Conservation (phyloP, 2,329 filamentous ascomycete species). For the Pleoardoris graminearum region DNA sequence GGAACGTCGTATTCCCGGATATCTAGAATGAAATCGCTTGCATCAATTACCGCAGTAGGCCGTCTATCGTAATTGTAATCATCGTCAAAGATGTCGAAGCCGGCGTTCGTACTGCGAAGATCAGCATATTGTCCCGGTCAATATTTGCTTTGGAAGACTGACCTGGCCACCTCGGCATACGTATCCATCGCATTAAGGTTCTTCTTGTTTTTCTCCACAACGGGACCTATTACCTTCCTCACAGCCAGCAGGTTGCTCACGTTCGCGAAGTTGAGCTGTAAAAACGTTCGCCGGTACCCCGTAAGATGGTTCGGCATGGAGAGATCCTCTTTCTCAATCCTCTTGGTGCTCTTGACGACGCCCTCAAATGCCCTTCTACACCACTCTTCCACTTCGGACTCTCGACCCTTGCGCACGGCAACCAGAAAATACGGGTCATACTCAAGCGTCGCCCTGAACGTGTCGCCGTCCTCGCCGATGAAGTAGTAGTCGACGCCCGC, state of each 20-base stretch:
- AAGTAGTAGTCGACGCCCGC: conserved; percentile 97
- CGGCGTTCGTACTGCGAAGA: conserved; percentile 66
- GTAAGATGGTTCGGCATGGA: conserved; percentile 94
- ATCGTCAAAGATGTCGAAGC: conserved; percentile 94
- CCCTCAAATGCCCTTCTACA: conserved; percentile 77
- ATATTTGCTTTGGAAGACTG: conserved; percentile 41
- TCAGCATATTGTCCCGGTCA: not conserved
- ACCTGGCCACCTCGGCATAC: conserved; percentile 94
- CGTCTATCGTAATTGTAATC: conserved; percentile 82
- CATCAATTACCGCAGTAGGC: conserved; percentile 78
- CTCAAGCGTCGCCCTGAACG: conserved; percentile 94
- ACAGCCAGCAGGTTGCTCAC: conserved; percentile 85
- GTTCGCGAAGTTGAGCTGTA: conserved; percentile 86
- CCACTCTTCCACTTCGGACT: conserved; percentile 97
- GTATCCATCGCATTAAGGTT: conserved; percentile 97
- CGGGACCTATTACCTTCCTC: conserved; percentile 78
- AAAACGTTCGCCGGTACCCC: conserved; percentile 84
- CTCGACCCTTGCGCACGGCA: conserved; percentile 82
- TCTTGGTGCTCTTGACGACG: conserved; percentile 74
- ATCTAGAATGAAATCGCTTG: conserved; percentile 96
- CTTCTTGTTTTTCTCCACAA: conserved; percentile 96
- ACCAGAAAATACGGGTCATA: conserved; percentile 97
- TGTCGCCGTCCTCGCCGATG: conserved; percentile 72
- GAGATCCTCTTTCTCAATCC: conserved; percentile 89
- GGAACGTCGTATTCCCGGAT: conserved; percentile 99